Base-by-base conservation (phyloP, 192 early-diverging fungal species). In the Helicostylum pulchrum region DNA sequence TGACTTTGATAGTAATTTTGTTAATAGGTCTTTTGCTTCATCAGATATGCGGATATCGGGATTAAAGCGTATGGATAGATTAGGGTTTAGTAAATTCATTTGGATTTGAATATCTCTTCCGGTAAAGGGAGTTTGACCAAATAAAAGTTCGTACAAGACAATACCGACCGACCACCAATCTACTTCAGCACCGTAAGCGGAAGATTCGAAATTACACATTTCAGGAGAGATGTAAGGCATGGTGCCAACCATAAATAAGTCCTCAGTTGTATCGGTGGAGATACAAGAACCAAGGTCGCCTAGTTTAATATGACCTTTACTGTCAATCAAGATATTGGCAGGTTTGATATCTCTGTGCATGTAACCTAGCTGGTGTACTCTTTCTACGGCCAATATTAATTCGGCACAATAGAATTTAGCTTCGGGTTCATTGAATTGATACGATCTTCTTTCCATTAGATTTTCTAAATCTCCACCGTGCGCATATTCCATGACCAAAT, bases 401-500 rank as follows among this genome's bases (percentile, higher is more conserved):
- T 97, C 95, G 8, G 89, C 92, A 42, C 92, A 75, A 68, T 97
- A 97, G 66, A 95, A 96, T 53, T 83, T 81, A 15, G 91, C 92
- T 66, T 88, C 83, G 1, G 80, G 76, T 71, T 95, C 87, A 50
- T 85, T 80, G 19, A 96, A 73, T 15, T 85, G 68, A 69, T 83
- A 73, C 73, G 94, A 86, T 74, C 91, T 84, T 74, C 94, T 83
- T 77, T 97, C 91, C 31, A 98, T 80, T 76, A 97, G 78, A 66
- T 88, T 92, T 74, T 96, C 88, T 69, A 99, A 75, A 66, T 99
- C 96, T 31, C 97, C 97, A 50, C 97, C 97, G 4, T 93, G 88
- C 48, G 92, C 82, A 81, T 94, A 99, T 73, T 98, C 96, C 95
- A 99, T 97, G 26, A 97, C 91, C 34, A 99, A 66, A 73, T 98